Base-by-base conservation (phyloP, 805 yeast species). In the Hanseniaspora pseudoguilliermondii region DNA sequence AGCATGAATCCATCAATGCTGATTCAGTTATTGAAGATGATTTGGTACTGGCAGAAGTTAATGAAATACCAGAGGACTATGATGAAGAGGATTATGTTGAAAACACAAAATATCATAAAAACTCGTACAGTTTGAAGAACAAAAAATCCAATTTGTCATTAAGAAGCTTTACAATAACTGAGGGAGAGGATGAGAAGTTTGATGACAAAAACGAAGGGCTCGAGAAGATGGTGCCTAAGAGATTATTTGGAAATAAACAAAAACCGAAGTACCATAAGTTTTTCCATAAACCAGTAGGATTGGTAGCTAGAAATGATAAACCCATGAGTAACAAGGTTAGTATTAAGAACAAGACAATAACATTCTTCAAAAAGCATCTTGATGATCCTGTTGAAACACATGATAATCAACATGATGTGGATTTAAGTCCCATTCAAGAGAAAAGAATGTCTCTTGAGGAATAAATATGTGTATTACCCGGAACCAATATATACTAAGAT, bases 31-130 rank as follows among this genome's bases (percentile, higher is more conserved):
- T 60, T 16, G 61, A 65, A 3, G 72, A 73, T 55, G 76, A 74
- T n/a, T 71, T 71, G 21, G 65, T 74, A 16, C 55, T 78, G 21
- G 81, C 77, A 59, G 82, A 78, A 62, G 76, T 75, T 48, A 78
- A 78, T 58, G 68, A 64, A 2, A 68, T 78, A 5, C 79, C 81
- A 1, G 78, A 73, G 57, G 76, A 75, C 53, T 72, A 60, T 47
- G 69, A 68, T 54, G 59, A 65, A 3, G 68, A 64, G 38, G 61
- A 64, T n/a, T 63, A 64, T 65, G 20, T 34, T 18, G 44, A 41
- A n/a, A 41, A 41, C 11, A 23, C 44, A 16, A 23, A 18, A 23
- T 41, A 15, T n/a, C 8, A 21, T 15, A 25, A 40, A 36, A 44
- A 16, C 9, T 2, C 36, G 8, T 27, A 16, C 16, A 21, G 20